Evolutionary conservation across 2,329 filamentous ascomycete species (phyloP).

Genomic region (Cordyceps fumosorosea): DNA sequence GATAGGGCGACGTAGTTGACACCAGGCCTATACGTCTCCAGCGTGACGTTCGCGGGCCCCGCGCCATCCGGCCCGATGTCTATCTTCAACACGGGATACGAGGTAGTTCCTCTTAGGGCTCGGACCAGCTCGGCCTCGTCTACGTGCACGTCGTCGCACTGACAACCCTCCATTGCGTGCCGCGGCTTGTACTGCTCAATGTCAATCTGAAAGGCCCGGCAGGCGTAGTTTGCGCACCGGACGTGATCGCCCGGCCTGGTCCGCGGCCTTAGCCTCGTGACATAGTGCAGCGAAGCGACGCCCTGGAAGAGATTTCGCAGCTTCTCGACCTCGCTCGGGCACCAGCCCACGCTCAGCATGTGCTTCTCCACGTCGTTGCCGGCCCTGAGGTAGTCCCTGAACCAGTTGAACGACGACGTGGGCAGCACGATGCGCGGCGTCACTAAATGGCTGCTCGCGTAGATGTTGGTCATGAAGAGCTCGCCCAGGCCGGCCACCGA

Average conservation of each 20-base stretch:
- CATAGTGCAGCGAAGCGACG: slow-evolving; percentile 20
- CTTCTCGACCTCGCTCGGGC: slow-evolving; percentile 25
- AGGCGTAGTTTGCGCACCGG: slow-evolving; percentile 20
- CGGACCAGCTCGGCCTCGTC: slow-evolving; percentile 15
- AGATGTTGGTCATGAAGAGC: slow-evolving; percentile 17
- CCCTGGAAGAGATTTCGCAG: slow-evolving; percentile 19
- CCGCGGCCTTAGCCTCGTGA: slow-evolving; percentile 17
- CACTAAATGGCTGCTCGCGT: background rate
- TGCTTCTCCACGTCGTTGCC: slow-evolving; percentile 18
- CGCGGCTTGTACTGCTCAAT: slow-evolving; percentile 20
- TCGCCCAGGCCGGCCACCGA: slow-evolving; percentile 25
- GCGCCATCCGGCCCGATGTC: background rate
- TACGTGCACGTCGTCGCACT: slow-evolving; percentile 18
- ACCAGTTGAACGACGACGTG: slow-evolving; percentile 16
- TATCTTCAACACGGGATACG: slow-evolving; percentile 18
- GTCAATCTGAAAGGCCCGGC: slow-evolving; percentile 26
- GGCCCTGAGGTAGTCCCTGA: slow-evolving; percentile 14
- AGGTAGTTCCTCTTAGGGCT: slow-evolving; percentile 15
- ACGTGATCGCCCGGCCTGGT: slow-evolving; percentile 18
- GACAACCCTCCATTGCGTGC: slow-evolving; percentile 19
- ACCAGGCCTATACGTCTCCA: slow-evolving; percentile 20
- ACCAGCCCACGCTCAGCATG: slow-evolving; percentile 27
- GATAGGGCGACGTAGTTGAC: slow-evolving; percentile 28
- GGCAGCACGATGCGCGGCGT: slow-evolving; percentile 14
- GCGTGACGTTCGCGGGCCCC: background rate